These are phyloP conservation scores for Colletotrichum higginsianum DNA, from an alignment of 2,329 filamentous ascomycete genomes.

Conservation along the genomic window DNA sequence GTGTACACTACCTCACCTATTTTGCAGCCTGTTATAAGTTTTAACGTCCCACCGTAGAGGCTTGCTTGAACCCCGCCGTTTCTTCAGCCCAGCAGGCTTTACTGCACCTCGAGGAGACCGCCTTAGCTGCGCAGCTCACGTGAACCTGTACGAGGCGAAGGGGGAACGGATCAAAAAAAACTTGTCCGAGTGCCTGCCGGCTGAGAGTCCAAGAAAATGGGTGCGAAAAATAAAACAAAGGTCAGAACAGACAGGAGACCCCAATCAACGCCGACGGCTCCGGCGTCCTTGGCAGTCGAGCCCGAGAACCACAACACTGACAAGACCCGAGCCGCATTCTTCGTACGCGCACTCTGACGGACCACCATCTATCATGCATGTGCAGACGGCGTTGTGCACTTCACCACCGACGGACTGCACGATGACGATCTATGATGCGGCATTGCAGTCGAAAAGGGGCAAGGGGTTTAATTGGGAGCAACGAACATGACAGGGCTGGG, in stretches of 20 bases:
- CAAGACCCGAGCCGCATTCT: neutral
- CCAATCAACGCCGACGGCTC: neutral
- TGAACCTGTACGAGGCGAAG: neutral
- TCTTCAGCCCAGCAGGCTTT: neutral
- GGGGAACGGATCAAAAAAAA: conserved; percentile 1
- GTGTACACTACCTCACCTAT: neutral
- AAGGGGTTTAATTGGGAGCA: neutral
- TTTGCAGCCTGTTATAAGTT: conserved; percentile 3
- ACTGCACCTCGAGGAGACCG: neutral
- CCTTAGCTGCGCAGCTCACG: too few species aligned
- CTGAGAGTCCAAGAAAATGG: neutral
- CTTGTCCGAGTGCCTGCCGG: conserved; percentile 9
- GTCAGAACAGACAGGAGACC: neutral
- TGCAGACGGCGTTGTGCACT: conserved; percentile 3
- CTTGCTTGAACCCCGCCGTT: conserved; percentile 11
- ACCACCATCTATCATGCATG: neutral
- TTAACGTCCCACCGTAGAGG: neutral
- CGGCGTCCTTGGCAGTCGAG: conserved; percentile 23
- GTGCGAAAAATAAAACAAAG: too few species aligned
- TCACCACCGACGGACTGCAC: conserved; percentile 24
- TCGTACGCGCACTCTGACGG: neutral
- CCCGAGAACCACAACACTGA: neutral
- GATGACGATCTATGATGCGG: conserved; percentile 34
- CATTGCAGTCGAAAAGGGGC: conserved; percentile 16
- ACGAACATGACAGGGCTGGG: conserved; percentile 3